phyloP scores from a whole-genome alignment of 164 flowering plant species.

The Macadamia integrifolia region DNA sequence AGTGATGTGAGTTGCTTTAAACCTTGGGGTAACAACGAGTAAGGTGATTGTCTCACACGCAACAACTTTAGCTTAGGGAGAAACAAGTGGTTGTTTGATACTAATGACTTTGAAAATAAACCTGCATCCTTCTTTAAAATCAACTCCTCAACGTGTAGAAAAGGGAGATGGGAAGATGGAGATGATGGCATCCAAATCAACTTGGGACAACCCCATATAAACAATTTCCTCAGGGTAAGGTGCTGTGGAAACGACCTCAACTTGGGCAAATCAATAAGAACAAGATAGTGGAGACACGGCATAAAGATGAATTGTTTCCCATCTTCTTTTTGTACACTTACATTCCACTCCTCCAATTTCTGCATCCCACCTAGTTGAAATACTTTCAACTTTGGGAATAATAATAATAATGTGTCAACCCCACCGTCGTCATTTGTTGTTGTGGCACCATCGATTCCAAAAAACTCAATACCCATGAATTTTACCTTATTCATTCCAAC shows the following conservation, averaged over 20 bases:
- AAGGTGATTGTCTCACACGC: neutral
- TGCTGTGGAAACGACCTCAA: neutral
- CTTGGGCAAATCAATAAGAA: neutral
- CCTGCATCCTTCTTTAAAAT: neutral
- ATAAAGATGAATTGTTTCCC: neutral
- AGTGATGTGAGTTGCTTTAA: neutral
- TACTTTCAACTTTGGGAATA: neutral
- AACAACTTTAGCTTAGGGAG: too few relatives aligned
- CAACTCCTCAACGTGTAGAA: neutral
- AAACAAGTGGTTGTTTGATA: neutral
- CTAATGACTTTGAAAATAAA: neutral
- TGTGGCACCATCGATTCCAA: neutral
- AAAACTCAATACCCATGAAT: neutral
- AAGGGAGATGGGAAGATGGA: neutral
- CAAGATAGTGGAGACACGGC: neutral
- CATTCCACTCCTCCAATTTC: neutral
- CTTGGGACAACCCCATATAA: neutral
- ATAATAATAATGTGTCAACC: too few relatives aligned
- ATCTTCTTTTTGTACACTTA: too few relatives aligned
- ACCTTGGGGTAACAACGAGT: neutral
- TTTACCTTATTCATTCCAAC: neutral
- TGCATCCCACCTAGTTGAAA: neutral
- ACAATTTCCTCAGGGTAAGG: neutral
- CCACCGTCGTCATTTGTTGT: neutral
- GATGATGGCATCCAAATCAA: neutral